Evolutionary conservation across 2,329 filamentous ascomycete species (phyloP).

Genomic region (Cladorrhinum sp.): DNA sequence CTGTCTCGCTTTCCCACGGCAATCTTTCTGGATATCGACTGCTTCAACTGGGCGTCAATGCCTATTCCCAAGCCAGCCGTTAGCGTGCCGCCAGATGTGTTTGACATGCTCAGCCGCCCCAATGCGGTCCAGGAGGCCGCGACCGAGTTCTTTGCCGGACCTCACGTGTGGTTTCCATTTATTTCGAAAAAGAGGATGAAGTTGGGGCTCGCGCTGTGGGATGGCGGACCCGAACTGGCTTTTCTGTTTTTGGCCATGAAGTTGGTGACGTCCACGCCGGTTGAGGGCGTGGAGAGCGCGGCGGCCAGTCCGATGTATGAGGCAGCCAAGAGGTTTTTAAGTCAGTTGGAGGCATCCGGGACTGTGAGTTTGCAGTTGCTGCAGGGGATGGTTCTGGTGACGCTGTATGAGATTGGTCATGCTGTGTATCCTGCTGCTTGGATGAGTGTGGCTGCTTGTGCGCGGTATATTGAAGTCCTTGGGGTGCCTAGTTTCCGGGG

Average conservation of each 20-base stretch:
- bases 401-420: conserved; percentile 48
- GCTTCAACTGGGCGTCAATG: conserved; percentile 37
- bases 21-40: conserved; percentile 42
- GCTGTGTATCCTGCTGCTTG: conserved; percentile 49
- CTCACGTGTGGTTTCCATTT: conserved; percentile 48
- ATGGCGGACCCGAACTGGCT: conserved; percentile 44
- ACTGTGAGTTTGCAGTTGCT: conserved; percentile 41
- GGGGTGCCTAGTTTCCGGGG: conserved; percentile 38
- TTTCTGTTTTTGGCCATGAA: conserved; percentile 49
- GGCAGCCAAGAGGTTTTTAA: conserved; percentile 42
- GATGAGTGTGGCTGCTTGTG: conserved; percentile 45
- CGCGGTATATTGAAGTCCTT: conserved; percentile 45
- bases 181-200: conserved; percentile 45
- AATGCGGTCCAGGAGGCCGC: conserved; percentile 37
- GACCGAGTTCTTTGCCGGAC: conserved; percentile 41
- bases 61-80: conserved; percentile 38
- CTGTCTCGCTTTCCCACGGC: conserved; percentile 38
- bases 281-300: conserved; percentile 32
- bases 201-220: conserved; percentile 40
- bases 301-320: conserved; percentile 40
- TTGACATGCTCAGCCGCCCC: conserved; percentile 39
- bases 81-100: conserved; percentile 40
- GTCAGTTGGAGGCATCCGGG: conserved; percentile 41
- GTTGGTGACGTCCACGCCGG: conserved; percentile 37
- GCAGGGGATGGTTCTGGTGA: conserved; percentile 45